These are phyloP conservation scores for Uromyces viciae-fabae DNA, from an alignment of 1,284 basidiomycete genomes.

Conservation along the genomic window DNA sequence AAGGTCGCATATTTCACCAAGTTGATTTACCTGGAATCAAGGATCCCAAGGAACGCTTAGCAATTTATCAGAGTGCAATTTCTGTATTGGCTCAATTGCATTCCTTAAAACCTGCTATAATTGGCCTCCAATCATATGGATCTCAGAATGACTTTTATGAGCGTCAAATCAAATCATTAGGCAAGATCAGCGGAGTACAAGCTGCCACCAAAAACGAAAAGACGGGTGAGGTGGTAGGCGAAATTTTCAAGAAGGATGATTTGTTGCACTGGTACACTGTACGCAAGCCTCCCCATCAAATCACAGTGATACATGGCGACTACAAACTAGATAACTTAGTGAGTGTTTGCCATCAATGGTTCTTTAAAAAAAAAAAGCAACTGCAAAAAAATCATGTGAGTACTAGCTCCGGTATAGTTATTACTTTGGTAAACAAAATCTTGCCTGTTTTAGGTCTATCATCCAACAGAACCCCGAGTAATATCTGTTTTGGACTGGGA, in stretches of 20 bases:
- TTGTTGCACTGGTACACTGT: slow-evolving; percentile 73
- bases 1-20: slow-evolving; percentile 89
- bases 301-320: slow-evolving; percentile 80
- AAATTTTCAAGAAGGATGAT: slow-evolving; percentile 69
- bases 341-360: slow-evolving; percentile 11
- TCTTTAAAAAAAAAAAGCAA: neutral
- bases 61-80: slow-evolving; percentile 73
- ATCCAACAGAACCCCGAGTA: slow-evolving; percentile 81
- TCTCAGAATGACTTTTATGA: slow-evolving; percentile 78
- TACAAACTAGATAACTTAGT: slow-evolving; percentile 89
- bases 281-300: slow-evolving; percentile 64
- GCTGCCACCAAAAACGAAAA: slow-evolving; percentile 66
- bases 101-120: slow-evolving; percentile 65
- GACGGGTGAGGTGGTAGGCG: slow-evolving; percentile 62
- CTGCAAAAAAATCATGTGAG: neutral
- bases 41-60: slow-evolving; percentile 46
- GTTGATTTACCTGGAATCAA: slow-evolving; percentile 67
- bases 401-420: too few species aligned
- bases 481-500: slow-evolving; percentile 97
- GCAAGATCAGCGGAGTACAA: slow-evolving; percentile 70
- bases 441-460: slow-evolving; percentile 64
- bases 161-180: slow-evolving; percentile 81
- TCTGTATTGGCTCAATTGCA: slow-evolving; percentile 70
- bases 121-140: slow-evolving; percentile 75
- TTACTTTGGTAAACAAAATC: neutral